Base-by-base conservation (phyloP, 805 yeast species). In the Candida tammaniensis region DNA sequence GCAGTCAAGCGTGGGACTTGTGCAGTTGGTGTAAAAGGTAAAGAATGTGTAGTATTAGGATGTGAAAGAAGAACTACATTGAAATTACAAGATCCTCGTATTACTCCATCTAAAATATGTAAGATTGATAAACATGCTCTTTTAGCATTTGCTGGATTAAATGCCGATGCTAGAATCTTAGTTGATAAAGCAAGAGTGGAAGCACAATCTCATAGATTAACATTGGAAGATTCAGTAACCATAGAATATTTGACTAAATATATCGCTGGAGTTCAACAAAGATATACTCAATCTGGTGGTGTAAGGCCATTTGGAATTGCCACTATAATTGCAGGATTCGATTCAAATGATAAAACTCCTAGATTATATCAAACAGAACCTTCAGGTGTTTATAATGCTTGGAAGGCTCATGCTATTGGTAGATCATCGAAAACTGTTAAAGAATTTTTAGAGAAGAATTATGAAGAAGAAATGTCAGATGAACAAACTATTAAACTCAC, bases 1-100 rank as follows among this genome's bases (percentile, higher is more conserved):
- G 98, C 98, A 0, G 98, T 93, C 28, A 93, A 91, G 57, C 78
- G 98, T 64, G 98, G 98, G 40, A 93, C 98, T 3, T 87, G 96
- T 58, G 96, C 98, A 1, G 96, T 93, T 30, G 98, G 97, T 25
- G 91, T 93, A 40, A 91, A 89, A 59, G 98, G 98, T 35, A 73
- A 75, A 43, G 82, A 80, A 42, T 78, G 82, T 39, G 98, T 93
- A 8, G 96, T 93, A 8, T 73, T 93, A 30, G 98, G 97, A 15
- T 91, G 98, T 66, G 98, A 93, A 61, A 85, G 91, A 69, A 80
- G 98, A 67, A 86, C 95, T 30, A 89, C 98, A 1, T 69, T 93
- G 54, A 93, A 93, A 60, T 72, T 93, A 47, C 98, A 93, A 66
- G 98, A 93, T 62, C 91, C 97, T 30, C 77, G 98, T 57, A 91